Percentiles rank a stretch among this genome's conserved stretches.
phyloP scores from a whole-genome alignment of 176 grass and related monocot genomes.

The Eleusine coracana region DNA sequence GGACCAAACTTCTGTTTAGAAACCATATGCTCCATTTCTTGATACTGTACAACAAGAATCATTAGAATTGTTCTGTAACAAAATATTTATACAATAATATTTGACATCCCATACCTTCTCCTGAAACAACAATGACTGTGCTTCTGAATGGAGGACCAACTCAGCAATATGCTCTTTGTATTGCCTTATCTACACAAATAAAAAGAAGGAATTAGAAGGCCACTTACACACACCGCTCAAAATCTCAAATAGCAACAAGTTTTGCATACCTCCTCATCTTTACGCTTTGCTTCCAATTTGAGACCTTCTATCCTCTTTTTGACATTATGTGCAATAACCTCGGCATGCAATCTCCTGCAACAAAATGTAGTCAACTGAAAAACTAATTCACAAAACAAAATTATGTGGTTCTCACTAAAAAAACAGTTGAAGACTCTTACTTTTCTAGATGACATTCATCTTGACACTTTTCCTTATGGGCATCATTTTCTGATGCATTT shows the following conservation, averaged over 20 bases:
- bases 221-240: slow-evolving; percentile 30
- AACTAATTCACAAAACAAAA: slow-evolving; percentile 11
- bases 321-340: slow-evolving; percentile 65
- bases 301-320: slow-evolving; percentile 63
- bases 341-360: slow-evolving; percentile 42
- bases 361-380: slow-evolving; percentile 20
- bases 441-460: slow-evolving; percentile 37
- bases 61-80: slow-evolving; percentile 34
- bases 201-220: slow-evolving; percentile 37
- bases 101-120: slow-evolving; percentile 62
- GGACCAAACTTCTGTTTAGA: slow-evolving; percentile 42
- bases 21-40: slow-evolving; percentile 68
- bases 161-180: slow-evolving; percentile 84
- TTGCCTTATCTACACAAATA: slow-evolving; percentile 56
- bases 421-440: slow-evolving; percentile 39
- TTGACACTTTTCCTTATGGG: slow-evolving; percentile 32
- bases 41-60: slow-evolving; percentile 54
- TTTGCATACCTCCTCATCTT: slow-evolving; percentile 75
- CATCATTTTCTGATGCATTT: slow-evolving; percentile 50
- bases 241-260: slow-evolving; percentile 29
- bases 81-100: slow-evolving; percentile 27
- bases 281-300: slow-evolving; percentile 52
- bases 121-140: slow-evolving; percentile 76
- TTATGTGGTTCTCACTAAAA: not conserved
- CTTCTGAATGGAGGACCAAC: slow-evolving; percentile 82